Percentiles rank a stretch among this genome's conserved stretches.
These are phyloP conservation scores for Excoecaria agallocha DNA, from an alignment of 345 rosid species.

Conservation along the genomic window DNA sequence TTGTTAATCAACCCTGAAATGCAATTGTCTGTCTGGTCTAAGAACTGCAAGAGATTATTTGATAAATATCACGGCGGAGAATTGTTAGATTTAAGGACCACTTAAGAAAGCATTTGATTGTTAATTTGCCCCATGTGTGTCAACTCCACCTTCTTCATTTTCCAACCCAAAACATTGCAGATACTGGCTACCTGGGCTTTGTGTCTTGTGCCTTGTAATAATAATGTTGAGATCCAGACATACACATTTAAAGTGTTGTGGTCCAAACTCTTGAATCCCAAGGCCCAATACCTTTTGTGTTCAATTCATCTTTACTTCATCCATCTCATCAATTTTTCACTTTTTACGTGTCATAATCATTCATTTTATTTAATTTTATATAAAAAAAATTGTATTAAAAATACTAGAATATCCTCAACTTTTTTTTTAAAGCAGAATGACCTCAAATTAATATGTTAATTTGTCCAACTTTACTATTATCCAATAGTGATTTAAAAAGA, in stretches of 20 bases:
- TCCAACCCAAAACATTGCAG: not conserved
- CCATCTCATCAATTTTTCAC: too few species aligned
- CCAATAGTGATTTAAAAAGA: too few species aligned
- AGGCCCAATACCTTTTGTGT: not conserved
- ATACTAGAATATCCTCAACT: too few species aligned
- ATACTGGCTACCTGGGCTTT: not conserved
- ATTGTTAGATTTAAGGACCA: not conserved
- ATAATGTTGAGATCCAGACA: too few species aligned
- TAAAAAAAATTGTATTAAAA: too few species aligned
- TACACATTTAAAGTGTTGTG: too few species aligned
- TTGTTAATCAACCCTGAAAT: not conserved
- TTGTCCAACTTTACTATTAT: too few species aligned
- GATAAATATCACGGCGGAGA: not conserved
- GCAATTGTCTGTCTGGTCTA: not conserved
- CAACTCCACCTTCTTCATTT: not conserved
- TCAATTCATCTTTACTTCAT: not conserved
- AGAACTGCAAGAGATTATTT: not conserved
- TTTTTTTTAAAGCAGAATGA: too few species aligned
- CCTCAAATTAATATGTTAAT: too few species aligned
- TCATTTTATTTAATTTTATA: too few species aligned
- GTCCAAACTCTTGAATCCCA: constrained; percentile 2
- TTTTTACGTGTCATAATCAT: too few species aligned
- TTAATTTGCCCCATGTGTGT: not conserved
- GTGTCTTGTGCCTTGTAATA: not conserved
- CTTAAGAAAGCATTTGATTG: not conserved